Base-by-base conservation (phyloP, 805 yeast genomes). In the Yueomyces sp. region DNA sequence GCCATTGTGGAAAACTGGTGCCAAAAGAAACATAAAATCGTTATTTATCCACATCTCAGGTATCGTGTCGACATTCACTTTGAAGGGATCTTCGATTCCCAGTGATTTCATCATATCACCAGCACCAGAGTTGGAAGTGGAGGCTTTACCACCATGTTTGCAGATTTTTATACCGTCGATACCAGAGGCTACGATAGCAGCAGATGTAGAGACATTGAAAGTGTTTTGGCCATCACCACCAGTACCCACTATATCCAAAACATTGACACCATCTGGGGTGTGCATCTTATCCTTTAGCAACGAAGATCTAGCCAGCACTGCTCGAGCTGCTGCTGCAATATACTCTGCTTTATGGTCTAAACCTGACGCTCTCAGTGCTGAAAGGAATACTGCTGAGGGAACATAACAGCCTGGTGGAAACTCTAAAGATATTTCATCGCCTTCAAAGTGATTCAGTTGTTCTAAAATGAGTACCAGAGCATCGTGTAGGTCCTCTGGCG, bases 161-260 rank as follows among this genome's bases (percentile, higher is more conserved):
- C 95, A 85, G 19, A 92, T 81, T 27, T 75, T 73, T 38, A 90
- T 44, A 4, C 75, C 73, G 4, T 59, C 53, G 69, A 86, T 81
- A 5, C 98, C 99, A 0, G 97, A 85, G 0, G 87, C 92, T 2
- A 92, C 87, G 40, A 92, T 86, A 1, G 96, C 96, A 1, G 96
- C 71, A 2, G 96, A 85, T 0, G 98, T 92, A 12, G 94, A 82
- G 2, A 92, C 98, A 53, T 92, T 92, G 67, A 92, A 92, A 0
- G 99, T 92, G 59, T 92, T 82, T 57, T 92, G 95, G 2, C 96
- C 96, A 59, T 92, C 99, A 12, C 99, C 99, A 29, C 99, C 99
- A 0, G 99, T 92, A 2, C 99, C 99, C 4, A 92, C 99, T 31
- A 92, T 85, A 60, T 92, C 99, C 28, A 59, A 46, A 7, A 53